phyloP scores from a whole-genome alignment of 2,329 filamentous ascomycete genomes.

The Aspergillus sp. region DNA sequence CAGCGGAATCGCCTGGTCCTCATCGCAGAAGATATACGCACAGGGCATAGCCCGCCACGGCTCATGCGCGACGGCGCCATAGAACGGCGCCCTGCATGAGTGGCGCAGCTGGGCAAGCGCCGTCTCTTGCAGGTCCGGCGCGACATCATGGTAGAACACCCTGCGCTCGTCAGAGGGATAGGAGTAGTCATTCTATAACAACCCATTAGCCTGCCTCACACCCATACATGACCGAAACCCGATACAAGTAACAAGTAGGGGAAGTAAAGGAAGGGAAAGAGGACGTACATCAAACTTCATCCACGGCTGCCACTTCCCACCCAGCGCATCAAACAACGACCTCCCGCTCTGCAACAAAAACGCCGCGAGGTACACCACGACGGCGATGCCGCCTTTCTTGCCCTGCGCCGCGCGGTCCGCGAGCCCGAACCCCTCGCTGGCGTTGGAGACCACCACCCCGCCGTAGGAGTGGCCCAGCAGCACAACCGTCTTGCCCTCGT shows the following conservation, averaged over 20 bases:
- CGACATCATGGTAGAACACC: conserved; percentile 30
- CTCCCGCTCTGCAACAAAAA: conserved; percentile 36
- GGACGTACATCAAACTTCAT: conserved; percentile 21
- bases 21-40: conserved; percentile 35
- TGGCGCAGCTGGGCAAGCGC: conserved; percentile 20
- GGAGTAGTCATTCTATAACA: conserved; percentile 16
- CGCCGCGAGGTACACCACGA: conserved; percentile 31
- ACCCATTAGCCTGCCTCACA: background rate
- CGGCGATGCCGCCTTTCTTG: conserved; percentile 26
- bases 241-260: no score
- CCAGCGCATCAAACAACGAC: conserved; percentile 29
- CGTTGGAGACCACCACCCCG: conserved; percentile 28
- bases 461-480: conserved; percentile 35
- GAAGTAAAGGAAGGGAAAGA: background rate
- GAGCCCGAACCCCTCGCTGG: conserved; percentile 26
- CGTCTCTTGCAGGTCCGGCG: conserved; percentile 19
- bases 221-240: no score
- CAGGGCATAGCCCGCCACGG: conserved; percentile 35
- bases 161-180: conserved; percentile 4
- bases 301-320: conserved; percentile 18
- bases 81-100: conserved; percentile 27
- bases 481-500: conserved; percentile 22
- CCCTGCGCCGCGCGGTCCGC: conserved; percentile 20
- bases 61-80: conserved; percentile 22
- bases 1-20: conserved; percentile 33